Conservation (phyloP, 116 monocot species). For the Cymodocea nodosa region DNA sequence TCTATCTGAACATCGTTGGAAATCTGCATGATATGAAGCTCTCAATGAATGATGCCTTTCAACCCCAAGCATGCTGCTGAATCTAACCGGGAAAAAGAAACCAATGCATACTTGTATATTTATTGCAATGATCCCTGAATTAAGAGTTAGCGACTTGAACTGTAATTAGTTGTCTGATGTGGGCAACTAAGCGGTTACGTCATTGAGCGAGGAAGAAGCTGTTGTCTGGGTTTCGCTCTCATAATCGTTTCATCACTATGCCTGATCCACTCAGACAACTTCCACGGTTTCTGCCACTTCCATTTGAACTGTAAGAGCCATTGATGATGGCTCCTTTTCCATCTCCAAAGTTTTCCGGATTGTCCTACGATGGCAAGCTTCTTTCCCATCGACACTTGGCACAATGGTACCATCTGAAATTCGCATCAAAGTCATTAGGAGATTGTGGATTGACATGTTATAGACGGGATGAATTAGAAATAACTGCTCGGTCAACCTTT, state of each 20-base stretch:
- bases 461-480: not conserved
- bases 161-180: conserved; percentile 1
- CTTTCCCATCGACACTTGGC: conserved; percentile 49
- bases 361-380: conserved; percentile 46
- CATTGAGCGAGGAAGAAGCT: conserved; percentile 19
- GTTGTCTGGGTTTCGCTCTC: conserved; percentile 48
- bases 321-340: conserved; percentile 96
- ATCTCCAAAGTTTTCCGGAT: conserved; percentile 89
- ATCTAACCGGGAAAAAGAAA: too few species aligned
- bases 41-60: too few species aligned
- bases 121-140: conserved; percentile 1
- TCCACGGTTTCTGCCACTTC: conserved; percentile 99
- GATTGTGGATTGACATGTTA: not conserved
- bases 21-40: too few species aligned
- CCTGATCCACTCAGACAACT: conserved; percentile 70
- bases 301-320: conserved; percentile 97
- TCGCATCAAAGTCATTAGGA: not conserved
- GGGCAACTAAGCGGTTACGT: conserved; percentile 1
- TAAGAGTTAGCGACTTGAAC: conserved; percentile 2
- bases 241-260: conserved; percentile 68
- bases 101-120: too few species aligned
- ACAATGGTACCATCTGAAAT: conserved; percentile 51
- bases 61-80: too few species aligned
- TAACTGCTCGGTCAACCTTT: conserved; percentile 36
- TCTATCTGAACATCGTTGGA: too few species aligned